phyloP scores from a whole-genome alignment of 2,329 filamentous ascomycete genomes.

The Myotisia sp. region DNA sequence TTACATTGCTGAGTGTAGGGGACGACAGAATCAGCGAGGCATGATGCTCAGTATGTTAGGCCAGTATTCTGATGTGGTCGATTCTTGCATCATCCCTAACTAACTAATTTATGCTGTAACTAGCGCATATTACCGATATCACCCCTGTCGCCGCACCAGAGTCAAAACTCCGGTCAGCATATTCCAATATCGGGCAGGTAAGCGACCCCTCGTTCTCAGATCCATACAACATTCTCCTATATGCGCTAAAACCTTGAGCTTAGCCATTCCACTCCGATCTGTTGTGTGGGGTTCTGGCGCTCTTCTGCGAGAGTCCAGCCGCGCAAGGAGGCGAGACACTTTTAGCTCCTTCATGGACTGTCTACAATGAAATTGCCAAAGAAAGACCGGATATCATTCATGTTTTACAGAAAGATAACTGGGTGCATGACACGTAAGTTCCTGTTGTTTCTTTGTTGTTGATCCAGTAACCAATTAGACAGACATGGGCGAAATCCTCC shows the following conservation, averaged over 20 bases:
- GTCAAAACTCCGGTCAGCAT: too few species aligned
- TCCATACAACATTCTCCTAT: too few species aligned
- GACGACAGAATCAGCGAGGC: conserved; percentile 24
- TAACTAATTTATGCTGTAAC: too few species aligned
- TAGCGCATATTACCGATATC: too few species aligned
- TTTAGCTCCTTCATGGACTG: conserved; percentile 38
- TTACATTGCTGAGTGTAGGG: conserved; percentile 28
- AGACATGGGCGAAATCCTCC: background rate
- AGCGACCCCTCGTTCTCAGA: too few species aligned
- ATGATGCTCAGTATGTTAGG: background rate
- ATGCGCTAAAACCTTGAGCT: too few species aligned
- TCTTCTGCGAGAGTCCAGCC: conserved; percentile 35
- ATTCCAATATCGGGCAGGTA: too few species aligned
- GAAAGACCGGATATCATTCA: conserved; percentile 40
- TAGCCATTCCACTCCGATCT: conserved; percentile 41
- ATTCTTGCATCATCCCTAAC: too few species aligned
- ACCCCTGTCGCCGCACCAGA: too few species aligned
- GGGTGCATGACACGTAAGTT: conserved; percentile 34
- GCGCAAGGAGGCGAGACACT: conserved; percentile 39
- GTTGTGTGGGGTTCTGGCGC: conserved; percentile 38
- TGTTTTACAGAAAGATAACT: conserved; percentile 34
- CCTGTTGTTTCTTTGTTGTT: background rate
- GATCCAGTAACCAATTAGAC: too few species aligned
- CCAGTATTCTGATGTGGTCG: too few species aligned
- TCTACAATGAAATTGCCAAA: conserved; percentile 42